Base-by-base conservation (phyloP, 257 asterid species). In the Primulina huaijiensis region DNA sequence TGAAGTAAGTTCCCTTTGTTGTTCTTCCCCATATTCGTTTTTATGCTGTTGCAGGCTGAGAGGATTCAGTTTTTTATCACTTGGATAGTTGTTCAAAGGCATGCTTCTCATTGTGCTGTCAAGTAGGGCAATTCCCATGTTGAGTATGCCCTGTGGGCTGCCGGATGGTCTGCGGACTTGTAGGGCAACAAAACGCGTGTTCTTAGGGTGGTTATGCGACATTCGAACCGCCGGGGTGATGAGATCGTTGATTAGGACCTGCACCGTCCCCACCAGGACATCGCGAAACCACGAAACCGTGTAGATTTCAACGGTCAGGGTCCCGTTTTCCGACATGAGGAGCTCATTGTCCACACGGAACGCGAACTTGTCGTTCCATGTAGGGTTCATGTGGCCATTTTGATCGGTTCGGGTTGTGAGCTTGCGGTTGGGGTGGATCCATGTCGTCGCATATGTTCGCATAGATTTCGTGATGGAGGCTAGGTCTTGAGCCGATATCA, bases 91-190 rank as follows among this genome's bases (percentile, higher is more conserved):
- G 27, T 72, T 68, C 5, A 86, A 65, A 7, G 85, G 79, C 89
- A 75, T 79, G 74, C 82, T 81, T 60, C 77, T 69, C 65, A 77
- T 72, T 67, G 89, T 64, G 74, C 65, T 75, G 60, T 87, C 92
- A 3, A 78, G 60, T 0, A 92, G 72, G 53, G 86, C 20, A 0
- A 89, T 89, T 3, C 95, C 94, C 92, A 92, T 81, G 84, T 88
- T 92, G 58, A 92, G 91, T 17, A 89, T 89, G 0, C 96, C 97
- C 62, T 87, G 97, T 3, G 96, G 96, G 61, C 64, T 64, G n/a
- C 97, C 96, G 0, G 95, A 81, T 1, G 89, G 86, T 6, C 87
- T 84, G 2, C 92, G 90, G 5, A 89, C 78, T 59, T 91, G 95
- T 12, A 91, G 87, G 31, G 91, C 87, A 0, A 91, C 83, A 20